Percentiles rank a stretch among this genome's conserved stretches.
These are phyloP conservation scores for Backusella liffmaniae DNA, from an alignment of 192 early-diverging fungal species.

Conservation along the genomic window DNA sequence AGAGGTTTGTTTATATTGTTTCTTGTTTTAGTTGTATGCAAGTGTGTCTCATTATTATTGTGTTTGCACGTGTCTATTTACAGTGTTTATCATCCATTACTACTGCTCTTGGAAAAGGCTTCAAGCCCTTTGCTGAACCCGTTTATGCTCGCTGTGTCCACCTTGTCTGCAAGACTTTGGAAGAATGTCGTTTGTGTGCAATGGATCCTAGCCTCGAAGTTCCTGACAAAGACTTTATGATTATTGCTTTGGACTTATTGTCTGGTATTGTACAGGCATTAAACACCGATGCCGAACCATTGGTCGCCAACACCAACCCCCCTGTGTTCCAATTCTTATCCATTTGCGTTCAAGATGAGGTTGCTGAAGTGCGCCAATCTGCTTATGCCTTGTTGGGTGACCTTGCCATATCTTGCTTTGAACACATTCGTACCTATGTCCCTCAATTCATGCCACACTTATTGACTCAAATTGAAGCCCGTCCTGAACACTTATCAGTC, in stretches of 20 bases:
- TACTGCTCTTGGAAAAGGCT: slow-evolving; percentile 81
- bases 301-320: slow-evolving; percentile 72
- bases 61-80: background rate
- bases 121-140: slow-evolving; percentile 78
- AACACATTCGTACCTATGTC: slow-evolving; percentile 78
- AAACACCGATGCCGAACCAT: slow-evolving; percentile 66
- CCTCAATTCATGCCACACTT: slow-evolving; percentile 79
- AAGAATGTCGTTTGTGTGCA: slow-evolving; percentile 57
- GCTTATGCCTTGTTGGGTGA: slow-evolving; percentile 97
- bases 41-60: background rate
- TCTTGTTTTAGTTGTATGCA: background rate
- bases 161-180: slow-evolving; percentile 81
- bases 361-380: slow-evolving; percentile 86
- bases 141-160: slow-evolving; percentile 91
- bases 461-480: slow-evolving; percentile 70
- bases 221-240: slow-evolving; percentile 96
- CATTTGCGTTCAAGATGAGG: slow-evolving; percentile 72
- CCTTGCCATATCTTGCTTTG: slow-evolving; percentile 89
- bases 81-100: slow-evolving; percentile 51
- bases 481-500: slow-evolving; percentile 76
- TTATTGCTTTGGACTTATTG: slow-evolving; percentile 94
- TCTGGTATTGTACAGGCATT: slow-evolving; percentile 93
- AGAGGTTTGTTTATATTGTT: slow-evolving; percentile 54
- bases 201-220: slow-evolving; percentile 55
- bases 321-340: slow-evolving; percentile 75